Evolutionary conservation across 2,329 filamentous ascomycete genomes (phyloP).

Genomic region (Xylaria digitata): DNA sequence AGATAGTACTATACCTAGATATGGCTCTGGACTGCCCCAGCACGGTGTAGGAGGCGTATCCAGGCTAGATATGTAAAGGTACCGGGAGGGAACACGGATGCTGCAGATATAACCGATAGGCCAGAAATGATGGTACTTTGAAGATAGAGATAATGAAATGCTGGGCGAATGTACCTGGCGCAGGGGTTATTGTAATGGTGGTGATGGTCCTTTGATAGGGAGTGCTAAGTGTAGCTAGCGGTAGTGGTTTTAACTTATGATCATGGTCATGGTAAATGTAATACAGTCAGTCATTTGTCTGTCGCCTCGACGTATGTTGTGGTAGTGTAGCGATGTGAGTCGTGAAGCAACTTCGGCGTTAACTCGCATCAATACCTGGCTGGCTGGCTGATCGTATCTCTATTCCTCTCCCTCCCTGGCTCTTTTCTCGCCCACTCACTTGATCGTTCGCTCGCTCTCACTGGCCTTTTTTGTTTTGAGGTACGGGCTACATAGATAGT

Average conservation of each 20-base stretch:
- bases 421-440: constrained; percentile 4
- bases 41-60: constrained; percentile 11
- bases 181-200: constrained; percentile 5
- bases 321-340: constrained; percentile 27
- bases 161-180: constrained; percentile 24
- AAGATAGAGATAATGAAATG: constrained; percentile 36
- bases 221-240: not conserved
- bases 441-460: constrained; percentile 1
- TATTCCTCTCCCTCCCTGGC: constrained; percentile 5
- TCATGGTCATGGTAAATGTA: constrained; percentile 5
- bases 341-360: constrained; percentile 35
- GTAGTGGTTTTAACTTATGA: not conserved
- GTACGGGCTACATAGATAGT: constrained; percentile 3
- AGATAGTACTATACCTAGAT: constrained; percentile 1
- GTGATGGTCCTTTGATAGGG: not conserved
- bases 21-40: constrained; percentile 10
- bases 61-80: constrained; percentile 9
- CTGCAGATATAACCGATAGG: constrained; percentile 35
- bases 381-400: constrained; percentile 21
- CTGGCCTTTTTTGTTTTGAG: constrained; percentile 8
- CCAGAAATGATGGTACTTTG: constrained; percentile 34
- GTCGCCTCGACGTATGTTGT: not conserved
- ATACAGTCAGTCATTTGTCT: not conserved
- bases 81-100: constrained; percentile 18
- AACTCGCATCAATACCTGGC: constrained; percentile 32